Base-by-base conservation (phyloP, 2,329 filamentous ascomycete species). In the Eurotiales sp. region DNA sequence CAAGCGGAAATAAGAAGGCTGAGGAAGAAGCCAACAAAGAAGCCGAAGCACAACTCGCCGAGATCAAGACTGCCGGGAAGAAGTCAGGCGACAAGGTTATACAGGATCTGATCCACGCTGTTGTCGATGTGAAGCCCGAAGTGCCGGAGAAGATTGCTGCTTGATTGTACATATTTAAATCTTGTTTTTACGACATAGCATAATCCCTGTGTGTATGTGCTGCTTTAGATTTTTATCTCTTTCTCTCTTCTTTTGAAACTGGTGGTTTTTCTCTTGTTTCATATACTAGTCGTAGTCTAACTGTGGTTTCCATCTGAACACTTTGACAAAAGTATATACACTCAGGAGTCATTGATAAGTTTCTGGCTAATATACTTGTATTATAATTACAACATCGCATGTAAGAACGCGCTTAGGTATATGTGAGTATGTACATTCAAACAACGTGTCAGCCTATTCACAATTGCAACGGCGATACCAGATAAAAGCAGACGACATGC, bases 1-100 rank as follows among this genome's bases (percentile, higher is more conserved):
- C 88, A 63, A 88, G 88, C 71, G 91, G 91, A 65, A 96, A 96
- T 80, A 83, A 87, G 72, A 82, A 85, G 61, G 87, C 87, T 58
- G 87, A 92, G 69, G 82, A 84, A 56, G 84, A 90, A 63, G 88
- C 90, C 59, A 83, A 84, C 72, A 86, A 85, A 73, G 88, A 92
- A 58, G 88, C 88, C 48, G 88, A 96, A 55, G 78, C 72, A 62
- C 85, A 95, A 74, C 84, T 97, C 62, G 80, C 85, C 71, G 84
- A 88, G 70, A 97, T 97, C 69, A 81, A 88, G 69, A 79, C 79
- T 50, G 84, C 89, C 29, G 92, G 91, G 56, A 82, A 87, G 71
- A 87, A 90, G 78, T 83, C 83, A 58, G 88, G 90, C 66, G 79
- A 81, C 58, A 81, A 87, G 68, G 91, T 99, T 15, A 79, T 96